Base-by-base conservation (phyloP, 2,329 filamentous ascomycete species). In the Paracamarosporium sp. region DNA sequence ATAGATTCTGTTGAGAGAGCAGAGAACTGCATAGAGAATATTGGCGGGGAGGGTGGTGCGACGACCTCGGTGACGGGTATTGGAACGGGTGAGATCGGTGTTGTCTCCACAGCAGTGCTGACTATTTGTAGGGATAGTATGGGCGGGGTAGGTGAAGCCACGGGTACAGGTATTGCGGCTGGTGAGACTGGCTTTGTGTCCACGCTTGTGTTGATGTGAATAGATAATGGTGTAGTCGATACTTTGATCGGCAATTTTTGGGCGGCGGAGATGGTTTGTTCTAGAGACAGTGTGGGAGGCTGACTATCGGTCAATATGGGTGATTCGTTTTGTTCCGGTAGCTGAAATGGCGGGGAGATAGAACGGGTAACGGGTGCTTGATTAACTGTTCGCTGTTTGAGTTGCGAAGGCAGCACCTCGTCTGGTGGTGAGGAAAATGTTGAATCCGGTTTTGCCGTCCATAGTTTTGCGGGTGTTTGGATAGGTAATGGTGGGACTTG, bases 111-210 rank as follows among this genome's bases (percentile, higher is more conserved):
- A 11, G 36, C n/a, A n/a, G 48, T 51, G 48, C 25, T 24, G 35
- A 51, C 31, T 24, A 51, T 51, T 24, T 51, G 48, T 30, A 51
- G 9, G 25, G 48, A 22, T n/a, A 51, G 36, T 6, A n/a, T 15
- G 17, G 33, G 24, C 5, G 36, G 27, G 8, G 24, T 4, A 4
- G n/a, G 27, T 13, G 17, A 5, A n/a, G 27, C 11, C 15, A 15
- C 20, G 12, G 11, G 9, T 12, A 24, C 4, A 12, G 30, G 13
- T 9, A 20, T 13, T 15, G 30, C 11, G 45, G 20, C 11, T 35
- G 30, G 45, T 25, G 45, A 36, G 24, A 40, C 8, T 40, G 47
- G 47, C 2, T 1, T 44, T 15, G 40, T 25, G 40, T 1, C 27
- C 4, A 40, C 17, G 36, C 36, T 40, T 40, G 36, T 12, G 17